These are phyloP conservation scores for Candida easanensis DNA, from an alignment of 805 yeast species.

Conservation along the genomic window DNA sequence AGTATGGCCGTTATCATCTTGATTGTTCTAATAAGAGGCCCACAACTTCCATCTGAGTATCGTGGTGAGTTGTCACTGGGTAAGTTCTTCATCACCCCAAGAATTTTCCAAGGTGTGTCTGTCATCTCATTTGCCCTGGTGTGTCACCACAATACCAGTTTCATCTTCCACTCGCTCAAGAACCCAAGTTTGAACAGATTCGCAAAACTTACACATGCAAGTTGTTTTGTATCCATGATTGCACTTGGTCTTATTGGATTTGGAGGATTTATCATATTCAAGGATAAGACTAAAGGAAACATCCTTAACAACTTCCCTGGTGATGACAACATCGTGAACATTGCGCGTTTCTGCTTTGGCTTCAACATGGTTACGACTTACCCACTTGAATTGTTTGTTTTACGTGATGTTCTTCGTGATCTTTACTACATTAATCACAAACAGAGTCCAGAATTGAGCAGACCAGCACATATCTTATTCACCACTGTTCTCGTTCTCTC, in stretches of 20 bases:
- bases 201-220: constrained; percentile 74
- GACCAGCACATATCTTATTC: constrained; percentile 53
- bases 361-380: constrained; percentile 89
- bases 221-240: constrained; percentile 76
- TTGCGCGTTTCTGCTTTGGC: constrained; percentile 90
- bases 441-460: constrained; percentile 39
- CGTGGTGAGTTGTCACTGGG: constrained; percentile 46
- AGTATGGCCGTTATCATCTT: constrained; percentile 80
- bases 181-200: constrained; percentile 76
- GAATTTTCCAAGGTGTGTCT: constrained; percentile 85
- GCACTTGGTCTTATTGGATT: constrained; percentile 78
- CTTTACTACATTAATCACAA: constrained; percentile 39
- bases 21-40: constrained; percentile 74
- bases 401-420: constrained; percentile 82
- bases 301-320: constrained; percentile 82
- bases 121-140: constrained; percentile 94
- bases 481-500: constrained; percentile 64
- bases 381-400: constrained; percentile 87
- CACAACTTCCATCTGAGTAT: constrained; percentile 45
- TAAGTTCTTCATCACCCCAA: constrained; percentile 54
- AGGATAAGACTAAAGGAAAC: constrained; percentile 79
- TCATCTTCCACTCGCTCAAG: constrained; percentile 80
- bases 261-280: constrained; percentile 74
- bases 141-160: constrained; percentile 91
- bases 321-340: constrained; percentile 69